Conservation (phyloP, 768 basidiomycete species). For the Thelephora ganbajun region DNA sequence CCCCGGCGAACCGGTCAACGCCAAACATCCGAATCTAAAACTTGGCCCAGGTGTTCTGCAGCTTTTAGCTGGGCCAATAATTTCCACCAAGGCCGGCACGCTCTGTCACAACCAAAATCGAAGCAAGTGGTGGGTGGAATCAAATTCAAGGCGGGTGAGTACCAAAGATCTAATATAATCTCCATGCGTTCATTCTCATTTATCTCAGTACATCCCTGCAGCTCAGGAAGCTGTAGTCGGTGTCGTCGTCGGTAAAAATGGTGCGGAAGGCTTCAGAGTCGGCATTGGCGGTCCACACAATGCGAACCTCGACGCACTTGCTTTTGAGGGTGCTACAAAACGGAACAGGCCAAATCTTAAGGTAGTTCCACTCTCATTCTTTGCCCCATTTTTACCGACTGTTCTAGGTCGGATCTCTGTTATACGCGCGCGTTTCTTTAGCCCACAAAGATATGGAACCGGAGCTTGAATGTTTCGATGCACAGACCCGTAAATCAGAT, state of each 20-base stretch:
- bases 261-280: slow-evolving; percentile 76
- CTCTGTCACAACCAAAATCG: slow-evolving; percentile 58
- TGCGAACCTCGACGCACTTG: slow-evolving; percentile 76
- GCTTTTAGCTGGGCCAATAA: slow-evolving; percentile 19
- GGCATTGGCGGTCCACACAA: slow-evolving; percentile 86
- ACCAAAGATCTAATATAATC: background rate
- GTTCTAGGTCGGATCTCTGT: slow-evolving; percentile 68
- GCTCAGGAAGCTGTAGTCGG: slow-evolving; percentile 85
- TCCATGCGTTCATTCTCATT: background rate
- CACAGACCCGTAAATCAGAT: slow-evolving; percentile 80
- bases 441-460: slow-evolving; percentile 98
- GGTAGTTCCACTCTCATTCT: slow-evolving; percentile 23
- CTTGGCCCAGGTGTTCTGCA: slow-evolving; percentile 76
- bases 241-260: slow-evolving; percentile 61
- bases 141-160: slow-evolving; percentile 73
- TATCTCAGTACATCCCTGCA: slow-evolving; percentile 74
- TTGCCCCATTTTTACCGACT: slow-evolving; percentile 1
- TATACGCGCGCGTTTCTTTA: slow-evolving; percentile 86
- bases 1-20: slow-evolving; percentile 69
- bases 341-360: slow-evolving; percentile 89
- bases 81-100: slow-evolving; percentile 57
- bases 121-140: slow-evolving; percentile 83
- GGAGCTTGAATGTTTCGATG: slow-evolving; percentile 92
- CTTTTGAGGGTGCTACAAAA: slow-evolving; percentile 95
- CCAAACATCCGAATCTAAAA: slow-evolving; percentile 67